Base-by-base conservation (phyloP, 208 protist species). In the Porcisia deanei region DNA sequence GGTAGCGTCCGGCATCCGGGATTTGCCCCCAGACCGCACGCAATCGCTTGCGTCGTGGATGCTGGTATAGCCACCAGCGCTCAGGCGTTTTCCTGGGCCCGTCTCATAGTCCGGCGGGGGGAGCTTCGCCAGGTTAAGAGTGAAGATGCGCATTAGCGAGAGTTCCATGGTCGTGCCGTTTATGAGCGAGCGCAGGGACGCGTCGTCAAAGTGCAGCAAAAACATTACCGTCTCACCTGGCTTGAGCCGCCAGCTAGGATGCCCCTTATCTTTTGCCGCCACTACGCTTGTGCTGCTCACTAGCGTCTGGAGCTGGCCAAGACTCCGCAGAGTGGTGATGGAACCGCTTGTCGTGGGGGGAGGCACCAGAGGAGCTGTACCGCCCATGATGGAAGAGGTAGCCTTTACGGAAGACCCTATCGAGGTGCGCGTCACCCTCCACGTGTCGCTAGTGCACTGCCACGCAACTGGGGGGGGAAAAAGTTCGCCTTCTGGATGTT, bases 221-320 rank as follows among this genome's bases (percentile, higher is more conserved):
- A 93, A 18, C 77, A 95, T 76, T 2, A 93, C 83, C 30, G 85
- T 92, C 76, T 95, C 91, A 0, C 91, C 91, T 1, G 75, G 65
- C 39, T 58, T 65, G 16, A 93, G 79, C 20, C 65, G 75, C 70
- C 89, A 82, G 9, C 61, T 57, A 0, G 75, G 49, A 30, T 73
- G 79, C 34, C 25, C 66, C 57, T 41, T 63, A 37, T 84, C 73
- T 39, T 39, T 37, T 1, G 67, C 69, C 1, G 77, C 63, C 20
- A 73, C 49, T 6, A 74, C 72, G 68, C 68, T 79, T 52, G 74
- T 22, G 65, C 70, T 83, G 58, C 63, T 68, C 55, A 88, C 59
- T 3, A 93, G 77, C 34, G 77, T 57, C 30, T 68, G 58, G 8
- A 93, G 67, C 63, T 88, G 81, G 16, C 77, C 80, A 60, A 88